A percentile compares a stretch with the other conserved stretches of the same genome.
phyloP scores from a whole-genome alignment of 202 grass and related monocot species.

The Cymbopogon flexuosus region DNA sequence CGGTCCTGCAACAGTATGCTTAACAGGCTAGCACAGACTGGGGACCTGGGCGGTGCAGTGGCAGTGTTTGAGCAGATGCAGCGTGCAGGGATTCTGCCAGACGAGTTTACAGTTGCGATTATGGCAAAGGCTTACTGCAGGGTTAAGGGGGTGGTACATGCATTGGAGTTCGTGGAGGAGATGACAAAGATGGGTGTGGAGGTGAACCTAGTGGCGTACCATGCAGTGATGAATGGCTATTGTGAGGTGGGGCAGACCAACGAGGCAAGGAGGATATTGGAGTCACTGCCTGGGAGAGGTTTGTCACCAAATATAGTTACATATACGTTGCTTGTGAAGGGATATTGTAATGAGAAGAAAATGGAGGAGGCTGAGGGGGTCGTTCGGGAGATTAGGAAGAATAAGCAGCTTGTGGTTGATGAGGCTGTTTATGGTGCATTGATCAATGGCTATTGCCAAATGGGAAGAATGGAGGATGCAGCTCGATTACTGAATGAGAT shows the following conservation, averaged over 20 bases:
- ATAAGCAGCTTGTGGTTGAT: slow-evolving; percentile 47
- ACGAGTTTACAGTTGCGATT: slow-evolving; percentile 63
- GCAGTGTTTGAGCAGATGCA: slow-evolving; percentile 64
- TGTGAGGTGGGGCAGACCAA: slow-evolving; percentile 48
- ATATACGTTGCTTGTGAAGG: slow-evolving; percentile 80
- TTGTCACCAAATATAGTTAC: slow-evolving; percentile 66
- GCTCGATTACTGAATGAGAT: slow-evolving; percentile 56
- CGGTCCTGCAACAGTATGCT: slow-evolving; percentile 80
- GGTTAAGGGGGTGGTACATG: slow-evolving; percentile 34
- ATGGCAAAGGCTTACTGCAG: slow-evolving; percentile 76
- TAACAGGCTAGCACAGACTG: slow-evolving; percentile 52
- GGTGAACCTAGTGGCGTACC: slow-evolving; percentile 74
- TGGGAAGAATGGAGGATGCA: slow-evolving; percentile 60
- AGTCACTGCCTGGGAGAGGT: slow-evolving; percentile 34
- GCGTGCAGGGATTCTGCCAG: slow-evolving; percentile 40
- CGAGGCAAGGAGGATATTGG: slow-evolving; percentile 45
- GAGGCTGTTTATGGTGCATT: slow-evolving; percentile 65
- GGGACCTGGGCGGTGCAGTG: slow-evolving; percentile 27
- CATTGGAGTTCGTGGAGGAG: slow-evolving; percentile 43
- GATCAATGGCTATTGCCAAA: slow-evolving; percentile 76
- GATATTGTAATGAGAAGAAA: slow-evolving; percentile 65
- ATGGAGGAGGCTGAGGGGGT: slow-evolving; percentile 58
- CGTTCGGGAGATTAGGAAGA: slow-evolving; percentile 49
- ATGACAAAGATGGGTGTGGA: slow-evolving; percentile 70
- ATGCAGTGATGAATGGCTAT: slow-evolving; percentile 67